A percentile compares a stretch with the other conserved stretches of the same genome.
phyloP scores from a whole-genome alignment of 805 yeast genomes.

The Maudiozyma pseudohumilis region DNA sequence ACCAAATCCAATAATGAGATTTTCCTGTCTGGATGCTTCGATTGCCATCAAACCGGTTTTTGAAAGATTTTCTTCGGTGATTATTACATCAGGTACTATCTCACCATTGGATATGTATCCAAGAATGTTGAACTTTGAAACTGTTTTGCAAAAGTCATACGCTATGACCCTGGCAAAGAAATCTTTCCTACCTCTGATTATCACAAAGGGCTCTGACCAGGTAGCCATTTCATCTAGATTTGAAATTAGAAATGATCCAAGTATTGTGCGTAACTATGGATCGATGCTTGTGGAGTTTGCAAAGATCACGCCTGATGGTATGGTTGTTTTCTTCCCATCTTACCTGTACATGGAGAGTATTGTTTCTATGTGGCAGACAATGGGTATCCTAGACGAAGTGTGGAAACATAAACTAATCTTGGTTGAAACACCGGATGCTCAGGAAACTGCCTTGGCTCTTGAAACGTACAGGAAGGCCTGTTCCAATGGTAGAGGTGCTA shows the following conservation, averaged over 20 bases:
- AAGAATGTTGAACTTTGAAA: slow-evolving; percentile 85
- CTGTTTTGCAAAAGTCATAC: slow-evolving; percentile 89
- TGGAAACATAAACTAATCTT: slow-evolving; percentile 94
- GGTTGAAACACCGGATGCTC: slow-evolving; percentile 98
- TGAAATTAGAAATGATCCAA: slow-evolving; percentile 94
- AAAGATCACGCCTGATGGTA: slow-evolving; percentile 93
- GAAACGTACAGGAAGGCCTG: slow-evolving; percentile 96
- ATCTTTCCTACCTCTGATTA: slow-evolving; percentile 89
- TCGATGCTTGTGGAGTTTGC: slow-evolving; percentile 84
- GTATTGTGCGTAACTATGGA: slow-evolving; percentile 95
- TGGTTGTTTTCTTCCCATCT: slow-evolving; percentile 96
- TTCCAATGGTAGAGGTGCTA: slow-evolving; percentile 95
- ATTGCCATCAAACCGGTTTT: slow-evolving; percentile 96
- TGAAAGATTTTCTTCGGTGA: slow-evolving; percentile 83
- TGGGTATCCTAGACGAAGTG: slow-evolving; percentile 96
- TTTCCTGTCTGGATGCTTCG: slow-evolving; percentile 93
- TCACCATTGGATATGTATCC: slow-evolving; percentile 99
- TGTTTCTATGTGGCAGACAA: slow-evolving; percentile 96
- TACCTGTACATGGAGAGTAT: slow-evolving; percentile 97
- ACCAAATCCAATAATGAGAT: slow-evolving; percentile 89
- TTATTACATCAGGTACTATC: slow-evolving; percentile 95
- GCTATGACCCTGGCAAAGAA: slow-evolving; percentile 90
- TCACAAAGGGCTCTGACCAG: slow-evolving; percentile 96
- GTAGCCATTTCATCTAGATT: slow-evolving; percentile 94
- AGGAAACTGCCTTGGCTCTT: slow-evolving; percentile 89